Evolutionary conservation across 257 asterid species (phyloP), one percentile per base, ranked within the genome.

Genomic region (Solanum chiquidenum): DNA sequence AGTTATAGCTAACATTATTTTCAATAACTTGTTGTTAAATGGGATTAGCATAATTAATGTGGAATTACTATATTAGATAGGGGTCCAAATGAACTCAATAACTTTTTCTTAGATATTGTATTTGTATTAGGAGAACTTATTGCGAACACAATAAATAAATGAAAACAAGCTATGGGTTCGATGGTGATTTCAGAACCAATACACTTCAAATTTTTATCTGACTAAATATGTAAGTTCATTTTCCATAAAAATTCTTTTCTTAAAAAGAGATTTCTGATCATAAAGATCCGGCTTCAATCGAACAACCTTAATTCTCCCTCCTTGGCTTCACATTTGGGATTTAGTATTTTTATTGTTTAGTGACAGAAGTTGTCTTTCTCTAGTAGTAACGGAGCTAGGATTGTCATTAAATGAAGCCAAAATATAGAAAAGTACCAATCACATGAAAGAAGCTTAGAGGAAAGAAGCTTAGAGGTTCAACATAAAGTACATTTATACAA

Each of bases 321-420:
- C 33, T 64, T n/a, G 33, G 18, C 33, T 64, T 4, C 4, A 2
- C 4, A 2, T 64, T 25, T 11, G 18, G 33, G 7, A 64, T 64
- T 3, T 2, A 64, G 34, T 64, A 68, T 68, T 27, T 68, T 3
- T 68, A 31, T 68, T 68, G 2, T 68, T 68, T 68, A n/a, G 72
- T 5, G 72, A 25, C 18, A 64, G 0, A 11, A 62, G 7, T 62
- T 62, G 6, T 4, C 4, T 64, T 0, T 25, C 34, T 11, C 18
- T 25, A 64, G 0, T 25, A 25, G 16, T 0, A 25, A 64, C 5
- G 5, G 0, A 68, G 5, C 3, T 7, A 29, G 5, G 2, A 13
- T 31, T 69, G 0, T 69, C n/a, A 29, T 6, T 13, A 69, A 69
- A 29, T 6, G 0, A 1, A 27, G 38, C 35, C 1, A 13, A 13